Evolutionary conservation across 805 yeast species (phyloP).

Genomic region (Ogataea ganodermae): DNA sequence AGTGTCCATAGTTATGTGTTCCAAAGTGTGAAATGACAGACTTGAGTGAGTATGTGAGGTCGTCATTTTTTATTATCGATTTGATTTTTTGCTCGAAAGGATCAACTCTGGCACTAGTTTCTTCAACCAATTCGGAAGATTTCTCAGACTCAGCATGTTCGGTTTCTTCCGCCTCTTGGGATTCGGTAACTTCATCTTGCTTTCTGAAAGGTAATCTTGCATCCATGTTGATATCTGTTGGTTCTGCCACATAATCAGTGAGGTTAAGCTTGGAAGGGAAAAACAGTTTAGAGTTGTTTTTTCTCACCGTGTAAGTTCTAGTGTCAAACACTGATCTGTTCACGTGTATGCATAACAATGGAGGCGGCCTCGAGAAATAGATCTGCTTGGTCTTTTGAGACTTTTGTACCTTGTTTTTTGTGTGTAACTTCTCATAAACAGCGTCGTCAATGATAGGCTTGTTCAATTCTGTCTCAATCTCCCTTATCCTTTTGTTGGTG

Average conservation of each 20-base stretch:
- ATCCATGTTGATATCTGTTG: constrained; percentile 71
- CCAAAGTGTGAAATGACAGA: constrained; percentile 94
- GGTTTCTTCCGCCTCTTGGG: constrained; percentile 19
- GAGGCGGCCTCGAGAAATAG: constrained; percentile 77
- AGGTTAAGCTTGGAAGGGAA: constrained; percentile 74
- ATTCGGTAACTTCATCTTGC: constrained; percentile 42
- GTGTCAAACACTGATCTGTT: constrained; percentile 94
- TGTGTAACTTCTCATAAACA: constrained; percentile 69
- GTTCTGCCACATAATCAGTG: constrained; percentile 67
- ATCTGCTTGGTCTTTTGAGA: constrained; percentile 84
- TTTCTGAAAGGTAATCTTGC: constrained; percentile 76
- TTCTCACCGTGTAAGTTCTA: constrained; percentile 75
- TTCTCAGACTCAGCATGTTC: constrained; percentile 7
- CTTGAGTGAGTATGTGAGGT: constrained; percentile 66
- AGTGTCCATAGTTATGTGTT: constrained; percentile 96
- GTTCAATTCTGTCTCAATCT: constrained; percentile 53
- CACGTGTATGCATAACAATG: constrained; percentile 79
- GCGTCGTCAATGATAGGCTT: constrained; percentile 79
- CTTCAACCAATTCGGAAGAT: neutral
- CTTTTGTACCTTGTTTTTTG: constrained; percentile 71
- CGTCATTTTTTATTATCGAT: constrained; percentile 33
- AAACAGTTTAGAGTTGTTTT: constrained; percentile 78
- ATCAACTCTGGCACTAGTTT: constrained; percentile 4
- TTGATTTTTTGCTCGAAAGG: constrained; percentile 6
- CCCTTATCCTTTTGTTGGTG: constrained; percentile 47